Evolutionary conservation across 805 yeast genomes (phyloP).

Genomic region (Starmerella asiatica): DNA sequence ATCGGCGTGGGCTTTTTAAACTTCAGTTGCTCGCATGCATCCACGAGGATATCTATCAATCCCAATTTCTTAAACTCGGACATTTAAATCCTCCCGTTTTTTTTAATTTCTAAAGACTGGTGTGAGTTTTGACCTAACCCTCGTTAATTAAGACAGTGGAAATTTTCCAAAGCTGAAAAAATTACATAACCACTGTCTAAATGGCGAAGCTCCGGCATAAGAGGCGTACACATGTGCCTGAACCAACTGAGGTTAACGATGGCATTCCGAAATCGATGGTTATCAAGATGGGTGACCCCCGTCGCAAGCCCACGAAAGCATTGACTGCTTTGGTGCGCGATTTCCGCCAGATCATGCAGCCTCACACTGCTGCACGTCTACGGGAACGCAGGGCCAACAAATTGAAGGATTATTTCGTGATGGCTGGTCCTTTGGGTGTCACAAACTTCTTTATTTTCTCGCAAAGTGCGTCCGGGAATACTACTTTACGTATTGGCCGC

Average conservation of each 20-base stretch:
- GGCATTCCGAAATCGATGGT: conserved; percentile 91
- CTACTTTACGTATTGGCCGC: conserved; percentile 69
- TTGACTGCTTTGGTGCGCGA: conserved; percentile 75
- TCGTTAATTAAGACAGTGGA: not conserved
- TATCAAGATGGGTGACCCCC: conserved; percentile 63
- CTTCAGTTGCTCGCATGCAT: conserved; percentile 62
- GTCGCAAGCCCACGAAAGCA: conserved; percentile 54
- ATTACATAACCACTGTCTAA: conserved; percentile 5
- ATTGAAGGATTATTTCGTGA: conserved; percentile 86
- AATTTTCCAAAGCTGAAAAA: conserved; percentile 1
- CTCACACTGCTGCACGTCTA: conserved; percentile 84
- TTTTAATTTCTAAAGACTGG: not conserved
- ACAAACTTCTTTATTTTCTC: conserved; percentile 77
- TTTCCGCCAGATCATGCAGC: conserved; percentile 83
- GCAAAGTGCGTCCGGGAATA: conserved; percentile 57
- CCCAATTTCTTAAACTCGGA: conserved; percentile 26
- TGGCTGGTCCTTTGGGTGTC: conserved; percentile 95
- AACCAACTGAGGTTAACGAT: conserved; percentile 37
- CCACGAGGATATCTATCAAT: conserved; percentile 38
- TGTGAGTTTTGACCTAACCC: too few relatives aligned
- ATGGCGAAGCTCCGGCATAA: conserved; percentile 36
- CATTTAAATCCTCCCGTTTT: not conserved
- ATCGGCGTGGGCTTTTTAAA: conserved; percentile 83
- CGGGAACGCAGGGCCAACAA: conserved; percentile 78
- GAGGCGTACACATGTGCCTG: conserved; percentile 71